phyloP scores from a whole-genome alignment of 1,284 basidiomycete species.

The Pascua guehoae region DNA sequence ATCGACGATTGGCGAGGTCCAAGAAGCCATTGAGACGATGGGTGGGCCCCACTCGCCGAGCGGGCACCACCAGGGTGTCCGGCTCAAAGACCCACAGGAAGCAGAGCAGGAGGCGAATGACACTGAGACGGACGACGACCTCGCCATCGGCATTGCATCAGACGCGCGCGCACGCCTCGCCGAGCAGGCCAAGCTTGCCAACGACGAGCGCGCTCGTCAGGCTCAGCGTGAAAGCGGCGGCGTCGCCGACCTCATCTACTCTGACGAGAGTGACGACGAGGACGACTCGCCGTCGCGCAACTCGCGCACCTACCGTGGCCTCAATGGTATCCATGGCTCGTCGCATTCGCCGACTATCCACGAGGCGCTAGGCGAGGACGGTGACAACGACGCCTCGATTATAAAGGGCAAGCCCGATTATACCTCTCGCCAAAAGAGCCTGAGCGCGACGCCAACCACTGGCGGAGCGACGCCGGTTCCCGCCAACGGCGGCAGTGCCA shows the following conservation, averaged over 20 bases:
- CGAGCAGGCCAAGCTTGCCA: slow-evolving; percentile 59
- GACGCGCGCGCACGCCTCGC: slow-evolving; percentile 64
- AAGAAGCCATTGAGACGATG: slow-evolving; percentile 76
- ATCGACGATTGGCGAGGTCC: slow-evolving; percentile 79
- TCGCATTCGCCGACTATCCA: slow-evolving; percentile 1
- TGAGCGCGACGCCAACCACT: neutral
- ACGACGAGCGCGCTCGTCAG: slow-evolving; percentile 55
- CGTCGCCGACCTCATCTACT: slow-evolving; percentile 44
- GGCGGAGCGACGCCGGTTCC: neutral
- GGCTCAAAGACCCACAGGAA: slow-evolving; percentile 18
- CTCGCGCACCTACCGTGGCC: slow-evolving; percentile 9
- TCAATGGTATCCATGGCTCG: slow-evolving; percentile 14
- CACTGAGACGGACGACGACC: slow-evolving; percentile 51
- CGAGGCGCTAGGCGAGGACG: neutral
- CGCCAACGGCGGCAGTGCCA: neutral
- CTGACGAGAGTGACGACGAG: slow-evolving; percentile 51
- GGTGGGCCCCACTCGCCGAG: slow-evolving; percentile 29
- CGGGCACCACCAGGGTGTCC: slow-evolving; percentile 5
- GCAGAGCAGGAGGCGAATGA: slow-evolving; percentile 55
- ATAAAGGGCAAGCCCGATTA: too few relatives aligned
- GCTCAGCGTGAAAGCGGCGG: slow-evolving; percentile 39
- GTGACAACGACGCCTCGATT: too few relatives aligned
- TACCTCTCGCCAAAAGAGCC: too few relatives aligned
- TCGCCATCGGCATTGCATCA: slow-evolving; percentile 57
- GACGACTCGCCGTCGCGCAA: slow-evolving; percentile 19